phyloP scores from a whole-genome alignment of 495 filamentous ascomycete genomes.

The Aspergillus biplanus region DNA sequence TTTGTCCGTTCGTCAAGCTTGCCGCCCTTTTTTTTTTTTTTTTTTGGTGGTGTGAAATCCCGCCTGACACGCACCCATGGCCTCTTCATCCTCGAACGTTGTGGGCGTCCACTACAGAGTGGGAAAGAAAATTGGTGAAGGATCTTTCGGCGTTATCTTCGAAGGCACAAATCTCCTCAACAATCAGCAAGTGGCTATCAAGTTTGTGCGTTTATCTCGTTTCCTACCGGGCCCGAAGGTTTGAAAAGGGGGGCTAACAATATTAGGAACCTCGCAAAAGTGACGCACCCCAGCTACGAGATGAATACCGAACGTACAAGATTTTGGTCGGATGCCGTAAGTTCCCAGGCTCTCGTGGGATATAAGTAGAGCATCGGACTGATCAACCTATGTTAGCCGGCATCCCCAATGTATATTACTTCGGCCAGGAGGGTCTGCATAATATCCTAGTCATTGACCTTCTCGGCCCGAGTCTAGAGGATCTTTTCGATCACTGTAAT shows the following conservation, averaged over 20 bases:
- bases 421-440: slow-evolving; percentile 97
- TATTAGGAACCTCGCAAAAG: slow-evolving; percentile 94
- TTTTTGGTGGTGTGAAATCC: slow-evolving; percentile 10
- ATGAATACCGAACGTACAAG: slow-evolving; percentile 99
- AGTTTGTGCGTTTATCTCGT: slow-evolving; percentile 77
- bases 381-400: slow-evolving; percentile 64
- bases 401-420: slow-evolving; percentile 99
- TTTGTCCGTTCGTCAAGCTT: slow-evolving; percentile 31
- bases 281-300: slow-evolving; percentile 95
- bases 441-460: slow-evolving; percentile 99
- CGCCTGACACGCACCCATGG: slow-evolving; percentile 57
- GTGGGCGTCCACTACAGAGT: slow-evolving; percentile 99
- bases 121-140: slow-evolving; percentile 99
- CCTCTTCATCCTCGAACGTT: slow-evolving; percentile 95
- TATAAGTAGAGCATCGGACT: slow-evolving; percentile 18
- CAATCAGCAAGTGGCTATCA: slow-evolving; percentile 99
- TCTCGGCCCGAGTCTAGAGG: slow-evolving; percentile 92
- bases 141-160: slow-evolving; percentile 98
- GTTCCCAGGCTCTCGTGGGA: slow-evolving; percentile 43
- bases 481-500: slow-evolving; percentile 98
- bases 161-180: slow-evolving; percentile 98
- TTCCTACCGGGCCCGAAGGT: background rate
- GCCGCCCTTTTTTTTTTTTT: slow-evolving; percentile 20
- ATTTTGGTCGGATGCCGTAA: slow-evolving; percentile 98
- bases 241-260: slow-evolving; percentile 17